Evolutionary conservation across 2,329 filamentous ascomycete species (phyloP).

Genomic region (Orbilia brochopaga): DNA sequence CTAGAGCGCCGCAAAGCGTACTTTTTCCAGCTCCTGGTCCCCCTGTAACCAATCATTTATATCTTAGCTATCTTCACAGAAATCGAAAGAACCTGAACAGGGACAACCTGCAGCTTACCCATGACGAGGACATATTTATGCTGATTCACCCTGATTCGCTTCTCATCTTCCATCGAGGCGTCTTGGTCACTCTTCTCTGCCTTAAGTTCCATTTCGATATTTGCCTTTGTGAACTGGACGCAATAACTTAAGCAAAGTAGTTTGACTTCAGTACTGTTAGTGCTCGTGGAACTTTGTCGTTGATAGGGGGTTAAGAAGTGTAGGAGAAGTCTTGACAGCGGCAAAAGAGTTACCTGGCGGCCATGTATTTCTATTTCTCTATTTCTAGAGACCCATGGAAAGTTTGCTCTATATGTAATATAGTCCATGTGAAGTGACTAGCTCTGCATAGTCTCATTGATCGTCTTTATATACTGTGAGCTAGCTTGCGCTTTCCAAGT

Average conservation of each 20-base stretch:
- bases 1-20: constrained; percentile 7
- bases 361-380: too few species aligned
- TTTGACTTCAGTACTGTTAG: too few species aligned
- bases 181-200: neutral
- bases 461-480: too few species aligned
- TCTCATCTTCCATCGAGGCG: neutral
- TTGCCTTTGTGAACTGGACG: too few species aligned
- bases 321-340: neutral
- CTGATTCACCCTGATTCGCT: neutral
- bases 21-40: constrained; percentile 8
- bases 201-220: neutral
- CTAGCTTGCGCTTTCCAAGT: too few species aligned
- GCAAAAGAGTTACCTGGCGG: too few species aligned
- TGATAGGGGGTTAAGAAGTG: constrained; percentile 1
- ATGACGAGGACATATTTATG: neutral
- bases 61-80: neutral
- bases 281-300: too few species aligned
- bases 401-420: too few species aligned
- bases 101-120: neutral
- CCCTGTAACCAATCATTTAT: neutral
- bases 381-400: too few species aligned
- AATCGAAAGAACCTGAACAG: neutral
- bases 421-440: too few species aligned
- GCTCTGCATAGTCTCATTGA: too few species aligned
- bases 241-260: too few species aligned